Conservation (phyloP, 331 rosid species). For the Quercus tomentella region DNA sequence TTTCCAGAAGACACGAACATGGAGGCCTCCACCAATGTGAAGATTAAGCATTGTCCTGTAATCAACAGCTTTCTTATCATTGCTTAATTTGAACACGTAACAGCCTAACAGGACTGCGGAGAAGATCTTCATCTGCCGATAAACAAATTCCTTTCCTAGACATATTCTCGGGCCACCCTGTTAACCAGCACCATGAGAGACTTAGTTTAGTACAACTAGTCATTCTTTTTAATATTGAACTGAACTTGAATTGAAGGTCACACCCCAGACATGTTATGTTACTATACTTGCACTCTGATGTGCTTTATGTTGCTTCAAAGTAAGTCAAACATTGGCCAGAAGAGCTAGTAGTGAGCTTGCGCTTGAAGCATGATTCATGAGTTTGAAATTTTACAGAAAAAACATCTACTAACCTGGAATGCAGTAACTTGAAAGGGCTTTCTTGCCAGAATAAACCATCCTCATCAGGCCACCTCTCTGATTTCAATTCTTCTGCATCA, state of each 20-base stretch:
- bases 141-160: conserved; percentile 86
- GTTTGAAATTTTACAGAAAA: not conserved
- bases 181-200: not conserved
- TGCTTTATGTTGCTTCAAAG: not conserved
- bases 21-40: conserved; percentile 71
- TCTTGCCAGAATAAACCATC: conserved; percentile 55
- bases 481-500: conserved; percentile 68
- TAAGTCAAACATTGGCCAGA: not conserved
- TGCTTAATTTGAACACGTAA: conserved; percentile 54
- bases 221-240: no score
- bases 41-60: conserved; percentile 79
- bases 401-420: conserved; percentile 56
- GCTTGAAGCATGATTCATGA: not conserved
- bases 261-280: not conserved
- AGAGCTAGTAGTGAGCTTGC: not conserved
- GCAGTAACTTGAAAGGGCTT: conserved; percentile 80
- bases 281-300: not conserved
- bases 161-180: conserved; percentile 90
- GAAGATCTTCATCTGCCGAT: conserved; percentile 79
- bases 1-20: conserved; percentile 44
- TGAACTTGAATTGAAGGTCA: no score
- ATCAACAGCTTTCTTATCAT: conserved; percentile 43
- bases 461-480: conserved; percentile 77
- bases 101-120: conserved; percentile 48
- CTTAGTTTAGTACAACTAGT: not conserved